Evolutionary conservation across 2,329 filamentous ascomycete genomes (phyloP), one percentile per base, ranked within the genome.

Genomic region (Aspergillus japonicus): DNA sequence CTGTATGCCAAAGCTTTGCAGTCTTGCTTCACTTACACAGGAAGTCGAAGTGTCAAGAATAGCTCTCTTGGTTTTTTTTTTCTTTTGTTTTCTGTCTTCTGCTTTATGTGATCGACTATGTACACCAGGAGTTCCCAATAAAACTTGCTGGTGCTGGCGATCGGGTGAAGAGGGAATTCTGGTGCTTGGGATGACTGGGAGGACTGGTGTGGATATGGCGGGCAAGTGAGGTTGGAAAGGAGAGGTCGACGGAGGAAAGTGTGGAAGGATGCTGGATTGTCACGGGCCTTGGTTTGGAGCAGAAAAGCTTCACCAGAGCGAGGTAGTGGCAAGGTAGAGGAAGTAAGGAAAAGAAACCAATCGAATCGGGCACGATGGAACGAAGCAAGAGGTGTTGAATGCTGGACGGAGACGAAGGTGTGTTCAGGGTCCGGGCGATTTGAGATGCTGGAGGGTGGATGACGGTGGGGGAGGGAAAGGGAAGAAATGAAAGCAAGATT

Each of bases 61-160:
- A 81, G 73, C 74, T 77, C 70, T 70, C 70, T 70, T 71, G 71
- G 74, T 77, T 78, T 71, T 71, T 74, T 77, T 78, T 76, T 78
- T 80, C 79, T 78, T 81, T 77, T 85, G 81, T 80, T 82, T 83
- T 85, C 81, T 77, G 81, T 80, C 82, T 83, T 85, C 81, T 77
- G 77, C 75, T 77, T 67, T 68, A 69, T 81, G 61, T 71, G 73
- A 74, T 76, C 74, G 71, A 69, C 75, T 92, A 92, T 91, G 84
- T 92, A 92, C 90, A 93, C 91, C 90, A 87, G 84, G 82, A 85
- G 85, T 86, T 90, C 89, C 84, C 81, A 91, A 92, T 89, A 92
- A 93, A 94, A 92, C 89, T 88, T 90, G 91, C 89, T 92, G 90
- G 89, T 93, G 90, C 77, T 82, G 76, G 76, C 74, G 75, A 71